These are phyloP conservation scores for Leccinum fallax DNA, from an alignment of 1,284 basidiomycete genomes.

Conservation along the genomic window DNA sequence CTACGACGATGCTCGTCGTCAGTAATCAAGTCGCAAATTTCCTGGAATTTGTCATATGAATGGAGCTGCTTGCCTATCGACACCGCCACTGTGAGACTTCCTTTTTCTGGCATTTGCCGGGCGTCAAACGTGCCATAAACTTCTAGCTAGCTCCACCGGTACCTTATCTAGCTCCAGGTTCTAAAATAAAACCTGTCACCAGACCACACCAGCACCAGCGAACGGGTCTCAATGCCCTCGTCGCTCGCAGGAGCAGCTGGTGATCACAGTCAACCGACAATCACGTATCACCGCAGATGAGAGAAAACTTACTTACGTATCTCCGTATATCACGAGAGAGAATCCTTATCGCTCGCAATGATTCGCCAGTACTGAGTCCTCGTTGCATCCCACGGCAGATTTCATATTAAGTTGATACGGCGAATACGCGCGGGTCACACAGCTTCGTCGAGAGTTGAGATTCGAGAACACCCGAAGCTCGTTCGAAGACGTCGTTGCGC, in stretches of 20 bases:
- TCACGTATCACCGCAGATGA: slow-evolving; percentile 1
- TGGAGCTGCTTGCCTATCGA: slow-evolving; percentile 19
- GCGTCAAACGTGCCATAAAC: slow-evolving; percentile 2
- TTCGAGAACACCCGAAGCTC: slow-evolving; percentile 4
- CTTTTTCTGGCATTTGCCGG: neutral
- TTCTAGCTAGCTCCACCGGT: neutral
- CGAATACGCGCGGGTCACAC: neutral
- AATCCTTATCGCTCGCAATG: slow-evolving; percentile 17
- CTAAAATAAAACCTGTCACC: too few species aligned
- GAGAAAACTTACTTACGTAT: slow-evolving; percentile 15
- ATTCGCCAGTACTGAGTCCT: neutral
- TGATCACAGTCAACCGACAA: neutral
- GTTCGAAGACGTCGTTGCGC: neutral
- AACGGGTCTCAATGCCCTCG: neutral
- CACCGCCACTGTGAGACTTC: slow-evolving; percentile 21
- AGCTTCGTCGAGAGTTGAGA: neutral
- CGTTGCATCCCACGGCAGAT: neutral
- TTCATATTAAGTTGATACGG: neutral
- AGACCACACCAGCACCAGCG: neutral
- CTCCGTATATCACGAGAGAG: slow-evolving; percentile 12
- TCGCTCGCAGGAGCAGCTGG: neutral
- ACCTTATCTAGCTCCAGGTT: too few species aligned
- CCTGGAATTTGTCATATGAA: slow-evolving; percentile 23
- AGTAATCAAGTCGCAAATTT: slow-evolving; percentile 23
- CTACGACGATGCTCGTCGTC: slow-evolving; percentile 17